A percentile compares a stretch with the other conserved stretches of the same genome.
Evolutionary conservation across 495 filamentous ascomycete genomes (phyloP).

Genomic region (Corynascus novoguineensis): DNA sequence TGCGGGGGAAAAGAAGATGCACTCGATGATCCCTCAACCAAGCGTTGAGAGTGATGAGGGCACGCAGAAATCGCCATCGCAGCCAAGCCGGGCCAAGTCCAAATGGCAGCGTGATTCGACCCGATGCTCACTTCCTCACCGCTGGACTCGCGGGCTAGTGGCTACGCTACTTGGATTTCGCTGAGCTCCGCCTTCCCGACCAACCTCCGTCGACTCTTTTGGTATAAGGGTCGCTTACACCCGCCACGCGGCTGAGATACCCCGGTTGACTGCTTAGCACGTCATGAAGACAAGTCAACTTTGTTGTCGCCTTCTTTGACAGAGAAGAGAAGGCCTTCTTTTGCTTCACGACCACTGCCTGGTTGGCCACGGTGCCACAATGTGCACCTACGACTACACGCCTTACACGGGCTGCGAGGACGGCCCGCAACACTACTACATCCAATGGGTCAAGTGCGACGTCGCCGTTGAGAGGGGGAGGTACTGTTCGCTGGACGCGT

Average conservation of each 20-base stretch:
- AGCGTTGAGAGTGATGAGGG: not conserved
- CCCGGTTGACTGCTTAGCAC: conserved; percentile 1
- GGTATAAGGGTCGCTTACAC: conserved; percentile 11
- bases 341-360: not conserved
- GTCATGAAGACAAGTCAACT: not conserved
- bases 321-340: not conserved
- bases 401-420: conserved; percentile 26
- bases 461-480: conserved; percentile 20
- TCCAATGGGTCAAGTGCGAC: conserved; percentile 33
- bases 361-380: conserved; percentile 11
- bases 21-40: conserved; percentile 1
- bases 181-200: not conserved
- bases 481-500: conserved; percentile 24
- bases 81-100: conserved; percentile 3
- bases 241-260: conserved; percentile 1
- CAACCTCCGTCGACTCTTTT: not conserved
- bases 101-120: not conserved
- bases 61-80: not conserved
- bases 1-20: conserved; percentile 8
- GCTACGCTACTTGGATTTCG: too few relatives aligned
- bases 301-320: conserved; percentile 7
- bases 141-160: not conserved
- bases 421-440: conserved; percentile 27
- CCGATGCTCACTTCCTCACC: not conserved
- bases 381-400: conserved; percentile 33